Conservation (phyloP, 345 rosid species). For the Citrus unshiu region DNA sequence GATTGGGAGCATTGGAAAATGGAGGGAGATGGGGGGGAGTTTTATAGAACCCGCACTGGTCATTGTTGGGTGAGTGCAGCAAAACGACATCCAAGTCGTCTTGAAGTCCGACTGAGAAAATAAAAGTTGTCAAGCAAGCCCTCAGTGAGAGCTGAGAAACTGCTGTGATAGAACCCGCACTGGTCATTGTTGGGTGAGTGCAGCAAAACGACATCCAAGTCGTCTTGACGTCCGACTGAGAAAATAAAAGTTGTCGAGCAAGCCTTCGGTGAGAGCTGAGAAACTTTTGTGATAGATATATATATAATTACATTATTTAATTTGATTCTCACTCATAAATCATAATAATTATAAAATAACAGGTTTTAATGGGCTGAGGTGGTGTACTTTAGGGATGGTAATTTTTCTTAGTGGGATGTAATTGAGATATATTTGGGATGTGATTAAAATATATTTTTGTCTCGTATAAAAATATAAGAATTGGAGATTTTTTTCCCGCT, state of each 20-base stretch:
- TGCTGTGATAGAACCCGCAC: too few relatives aligned
- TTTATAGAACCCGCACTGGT: neutral
- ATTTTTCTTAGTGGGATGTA: too few relatives aligned
- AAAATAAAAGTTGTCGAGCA: neutral
- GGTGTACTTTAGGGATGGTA: too few relatives aligned
- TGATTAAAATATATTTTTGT: too few relatives aligned
- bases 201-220: neutral
- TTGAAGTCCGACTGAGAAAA: neutral
- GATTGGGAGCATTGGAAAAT: neutral
- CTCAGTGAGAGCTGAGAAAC: too few relatives aligned
- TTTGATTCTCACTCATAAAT: too few relatives aligned
- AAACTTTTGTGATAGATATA: too few relatives aligned
- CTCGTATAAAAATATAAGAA: too few relatives aligned
- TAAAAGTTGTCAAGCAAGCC: neutral
- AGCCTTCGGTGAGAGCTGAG: neutral
- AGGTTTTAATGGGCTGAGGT: too few relatives aligned
- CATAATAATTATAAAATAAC: too few relatives aligned
- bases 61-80: neutral
- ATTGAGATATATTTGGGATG: too few relatives aligned
- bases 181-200: neutral
- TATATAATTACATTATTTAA: too few relatives aligned
- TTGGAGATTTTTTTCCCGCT: accelerated
- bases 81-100: neutral
- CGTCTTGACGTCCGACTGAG: neutral
- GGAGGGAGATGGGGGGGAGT: neutral